phyloP scores from a whole-genome alignment of 768 basidiomycete species.

The Kwoniella dejecticola region DNA sequence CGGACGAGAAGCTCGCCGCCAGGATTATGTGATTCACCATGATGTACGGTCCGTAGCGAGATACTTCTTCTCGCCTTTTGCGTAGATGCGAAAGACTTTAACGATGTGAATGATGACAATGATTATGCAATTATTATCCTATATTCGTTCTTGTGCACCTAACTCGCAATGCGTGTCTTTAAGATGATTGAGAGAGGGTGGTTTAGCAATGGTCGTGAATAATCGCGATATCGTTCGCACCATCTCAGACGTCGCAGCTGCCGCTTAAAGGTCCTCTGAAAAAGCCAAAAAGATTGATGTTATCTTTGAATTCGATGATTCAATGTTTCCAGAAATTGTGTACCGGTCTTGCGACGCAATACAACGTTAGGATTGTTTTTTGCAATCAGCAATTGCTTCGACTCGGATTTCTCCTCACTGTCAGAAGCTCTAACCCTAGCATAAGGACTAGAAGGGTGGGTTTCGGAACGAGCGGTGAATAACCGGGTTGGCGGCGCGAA shows the following conservation, averaged over 20 bases:
- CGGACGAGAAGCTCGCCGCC: conserved; percentile 38
- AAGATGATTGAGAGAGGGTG: no score
- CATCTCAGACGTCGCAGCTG: no score
- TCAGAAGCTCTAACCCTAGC: conserved; percentile 52
- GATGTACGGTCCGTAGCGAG: not conserved
- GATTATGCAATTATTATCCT: no score
- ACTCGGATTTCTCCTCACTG: conserved; percentile 54
- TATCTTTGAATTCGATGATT: not conserved
- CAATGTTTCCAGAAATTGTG: conserved; percentile 47
- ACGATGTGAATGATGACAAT: no score
- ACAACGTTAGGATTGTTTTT: conserved; percentile 48
- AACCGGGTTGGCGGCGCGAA: not conserved
- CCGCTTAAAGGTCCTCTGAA: no score
- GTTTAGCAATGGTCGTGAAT: no score
- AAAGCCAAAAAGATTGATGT: conserved; percentile 1
- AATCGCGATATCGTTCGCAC: no score
- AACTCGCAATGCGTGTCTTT: no score
- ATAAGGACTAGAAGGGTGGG: conserved; percentile 39
- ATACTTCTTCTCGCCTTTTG: no score
- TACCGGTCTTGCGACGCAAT: conserved; percentile 22
- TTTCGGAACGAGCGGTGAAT: not conserved
- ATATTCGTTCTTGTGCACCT: no score
- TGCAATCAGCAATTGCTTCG: conserved; percentile 53
- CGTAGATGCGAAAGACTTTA: no score
- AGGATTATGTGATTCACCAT: conserved; percentile 24